A percentile compares a stretch with the other conserved stretches of the same genome.
Conservation (phyloP, 2,329 filamentous ascomycete species). For the Magnaporthiopsis incrustans region DNA sequence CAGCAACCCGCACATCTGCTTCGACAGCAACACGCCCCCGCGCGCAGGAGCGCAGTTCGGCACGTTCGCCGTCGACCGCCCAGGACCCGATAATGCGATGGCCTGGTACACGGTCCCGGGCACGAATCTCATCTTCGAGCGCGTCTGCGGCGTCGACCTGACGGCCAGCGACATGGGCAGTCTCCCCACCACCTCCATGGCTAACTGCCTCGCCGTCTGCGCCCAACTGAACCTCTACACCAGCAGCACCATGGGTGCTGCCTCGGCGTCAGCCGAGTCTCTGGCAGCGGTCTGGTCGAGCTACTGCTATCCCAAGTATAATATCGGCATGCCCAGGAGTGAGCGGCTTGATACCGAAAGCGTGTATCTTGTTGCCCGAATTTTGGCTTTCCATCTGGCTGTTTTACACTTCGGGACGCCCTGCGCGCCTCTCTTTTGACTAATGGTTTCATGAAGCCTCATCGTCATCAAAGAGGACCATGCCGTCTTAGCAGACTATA, state of each 20-base stretch:
- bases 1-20: conserved; percentile 8
- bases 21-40: conserved; percentile 7
- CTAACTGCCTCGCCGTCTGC: conserved; percentile 17
- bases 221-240: conserved; percentile 15
- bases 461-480: too few species aligned
- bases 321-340: background rate
- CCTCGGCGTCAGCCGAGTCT: conserved; percentile 16
- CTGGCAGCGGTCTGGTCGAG: conserved; percentile 10
- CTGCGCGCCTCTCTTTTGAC: too few species aligned
- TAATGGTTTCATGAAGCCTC: too few species aligned
- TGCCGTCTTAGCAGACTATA: too few species aligned
- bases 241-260: conserved; percentile 13
- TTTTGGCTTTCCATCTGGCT: background rate
- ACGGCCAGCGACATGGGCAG: conserved; percentile 13
- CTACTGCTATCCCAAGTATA: conserved; percentile 17
- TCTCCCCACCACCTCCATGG: conserved; percentile 15
- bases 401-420: too few species aligned
- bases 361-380: background rate
- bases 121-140: conserved; percentile 14
- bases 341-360: background rate
- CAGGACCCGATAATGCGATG: conserved; percentile 3
- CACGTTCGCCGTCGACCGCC: conserved; percentile 6
- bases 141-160: conserved; percentile 15
- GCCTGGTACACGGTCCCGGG: conserved; percentile 14
- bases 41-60: background rate